Evolutionary conservation across 2,329 filamentous ascomycete species (phyloP).

Genomic region (Penicillium verrucosum): DNA sequence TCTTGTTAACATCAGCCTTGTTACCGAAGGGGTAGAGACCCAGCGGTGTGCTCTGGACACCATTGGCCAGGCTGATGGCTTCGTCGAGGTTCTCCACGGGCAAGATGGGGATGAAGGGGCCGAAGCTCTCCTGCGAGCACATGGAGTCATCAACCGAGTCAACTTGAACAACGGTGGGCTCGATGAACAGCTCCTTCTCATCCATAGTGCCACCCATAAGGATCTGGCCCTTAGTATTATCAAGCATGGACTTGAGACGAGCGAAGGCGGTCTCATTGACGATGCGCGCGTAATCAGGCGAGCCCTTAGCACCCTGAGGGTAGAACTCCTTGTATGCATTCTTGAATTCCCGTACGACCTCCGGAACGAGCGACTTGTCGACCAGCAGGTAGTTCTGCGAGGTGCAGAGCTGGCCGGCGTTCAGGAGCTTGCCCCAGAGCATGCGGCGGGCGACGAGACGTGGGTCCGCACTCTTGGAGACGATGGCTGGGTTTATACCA

Average conservation of each 20-base stretch:
- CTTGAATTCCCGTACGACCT: conserved; percentile 73
- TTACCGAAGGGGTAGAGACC: conserved; percentile 82
- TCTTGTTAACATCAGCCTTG: conserved; percentile 70
- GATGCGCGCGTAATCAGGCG: conserved; percentile 74
- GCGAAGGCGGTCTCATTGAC: conserved; percentile 76
- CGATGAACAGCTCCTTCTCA: conserved; percentile 75
- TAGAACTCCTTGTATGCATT: conserved; percentile 72
- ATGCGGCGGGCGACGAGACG: conserved; percentile 77
- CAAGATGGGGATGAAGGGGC: conserved; percentile 82
- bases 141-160: conserved; percentile 71
- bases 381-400: conserved; percentile 90
- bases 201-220: conserved; percentile 83
- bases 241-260: conserved; percentile 87
- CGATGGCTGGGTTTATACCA: conserved; percentile 85
- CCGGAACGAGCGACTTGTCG: conserved; percentile 67
- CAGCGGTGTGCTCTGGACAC: conserved; percentile 77
- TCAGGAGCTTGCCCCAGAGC: conserved; percentile 82
- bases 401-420: conserved; percentile 88
- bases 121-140: conserved; percentile 82
- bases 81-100: conserved; percentile 77
- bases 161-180: conserved; percentile 87
- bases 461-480: conserved; percentile 79
- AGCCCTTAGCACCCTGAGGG: conserved; percentile 74
- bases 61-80: conserved; percentile 77
- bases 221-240: conserved; percentile 76